A percentile compares a stretch with the other conserved stretches of the same genome.
Evolutionary conservation across 1,139 yeast species (phyloP).

Genomic region (Debaryomyces sp.): DNA sequence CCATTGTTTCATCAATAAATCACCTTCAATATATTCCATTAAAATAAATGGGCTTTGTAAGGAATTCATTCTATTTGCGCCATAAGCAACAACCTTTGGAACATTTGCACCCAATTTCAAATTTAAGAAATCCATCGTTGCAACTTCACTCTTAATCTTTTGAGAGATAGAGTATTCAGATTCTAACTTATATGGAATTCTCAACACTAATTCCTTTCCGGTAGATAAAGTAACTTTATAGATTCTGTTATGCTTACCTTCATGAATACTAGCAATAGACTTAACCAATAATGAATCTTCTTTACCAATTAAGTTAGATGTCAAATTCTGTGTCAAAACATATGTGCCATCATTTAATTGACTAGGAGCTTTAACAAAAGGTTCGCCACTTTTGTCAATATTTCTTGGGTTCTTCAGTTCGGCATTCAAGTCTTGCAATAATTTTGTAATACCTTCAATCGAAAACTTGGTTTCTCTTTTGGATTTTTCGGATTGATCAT

Average conservation of each 20-base stretch:
- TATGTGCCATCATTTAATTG: conserved; percentile 44
- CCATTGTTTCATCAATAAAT: conserved; percentile 86
- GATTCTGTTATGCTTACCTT: conserved; percentile 90
- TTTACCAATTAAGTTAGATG: conserved; percentile 42
- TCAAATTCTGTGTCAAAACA: conserved; percentile 49
- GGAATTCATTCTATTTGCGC: conserved; percentile 61
- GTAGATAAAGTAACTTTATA: conserved; percentile 70
- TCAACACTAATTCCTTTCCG: conserved; percentile 65
- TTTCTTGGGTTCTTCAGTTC: conserved; percentile 27
- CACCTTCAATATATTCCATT: conserved; percentile 79
- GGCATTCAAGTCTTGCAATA: conserved; percentile 44
- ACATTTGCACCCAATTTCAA: conserved; percentile 57
- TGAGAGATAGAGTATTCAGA: conserved; percentile 63
- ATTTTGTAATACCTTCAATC: conserved; percentile 67
- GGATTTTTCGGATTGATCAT: conserved; percentile 72
- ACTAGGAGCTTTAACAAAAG: conserved; percentile 36
- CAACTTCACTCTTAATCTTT: conserved; percentile 86
- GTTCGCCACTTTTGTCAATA: conserved; percentile 27
- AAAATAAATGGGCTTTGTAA: conserved; percentile 75
- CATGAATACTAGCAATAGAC: conserved; percentile 83
- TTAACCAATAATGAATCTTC: conserved; percentile 53
- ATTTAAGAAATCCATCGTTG: conserved; percentile 81
- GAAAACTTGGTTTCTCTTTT: conserved; percentile 84
- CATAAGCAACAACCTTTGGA: conserved; percentile 79
- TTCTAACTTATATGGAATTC: conserved; percentile 82